phyloP scores from a whole-genome alignment of 352 stramenopile genomes.

The Pythium periplocum region DNA sequence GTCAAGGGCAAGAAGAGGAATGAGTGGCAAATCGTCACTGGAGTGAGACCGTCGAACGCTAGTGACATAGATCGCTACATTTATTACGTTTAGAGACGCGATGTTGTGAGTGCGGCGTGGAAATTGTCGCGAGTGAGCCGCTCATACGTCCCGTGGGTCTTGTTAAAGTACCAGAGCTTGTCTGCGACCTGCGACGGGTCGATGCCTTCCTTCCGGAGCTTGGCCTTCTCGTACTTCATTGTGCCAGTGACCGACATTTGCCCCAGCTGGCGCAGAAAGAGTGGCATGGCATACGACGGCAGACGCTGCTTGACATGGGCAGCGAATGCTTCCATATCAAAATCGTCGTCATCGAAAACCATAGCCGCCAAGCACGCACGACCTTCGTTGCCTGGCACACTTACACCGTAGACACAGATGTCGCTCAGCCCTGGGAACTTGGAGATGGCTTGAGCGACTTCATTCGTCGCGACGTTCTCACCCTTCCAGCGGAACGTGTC shows the following conservation, averaged over 20 bases:
- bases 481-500: conserved; percentile 94
- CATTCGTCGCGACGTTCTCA: conserved; percentile 90
- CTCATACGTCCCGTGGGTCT: conserved; percentile 42
- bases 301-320: conserved; percentile 39
- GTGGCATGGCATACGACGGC: conserved; percentile 69
- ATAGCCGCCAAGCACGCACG: conserved; percentile 82
- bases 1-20: not conserved
- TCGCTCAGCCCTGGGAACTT: conserved; percentile 72
- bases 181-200: conserved; percentile 56
- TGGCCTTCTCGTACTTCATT: conserved; percentile 91
- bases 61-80: too few relatives aligned
- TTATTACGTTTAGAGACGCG: conserved; percentile 30
- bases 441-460: conserved; percentile 79
- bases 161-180: conserved; percentile 56
- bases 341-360: conserved; percentile 56
- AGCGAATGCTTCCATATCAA: conserved; percentile 56
- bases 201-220: conserved; percentile 77
- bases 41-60: too few relatives aligned
- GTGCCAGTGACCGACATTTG: conserved; percentile 83
- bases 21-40: too few relatives aligned
- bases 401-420: conserved; percentile 73
- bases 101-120: conserved; percentile 45
- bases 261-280: conserved; percentile 78
- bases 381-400: conserved; percentile 71
- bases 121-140: conserved; percentile 50